Conservation (phyloP, 2,329 filamentous ascomycete genomes). For the Colletotrichum sp. region DNA sequence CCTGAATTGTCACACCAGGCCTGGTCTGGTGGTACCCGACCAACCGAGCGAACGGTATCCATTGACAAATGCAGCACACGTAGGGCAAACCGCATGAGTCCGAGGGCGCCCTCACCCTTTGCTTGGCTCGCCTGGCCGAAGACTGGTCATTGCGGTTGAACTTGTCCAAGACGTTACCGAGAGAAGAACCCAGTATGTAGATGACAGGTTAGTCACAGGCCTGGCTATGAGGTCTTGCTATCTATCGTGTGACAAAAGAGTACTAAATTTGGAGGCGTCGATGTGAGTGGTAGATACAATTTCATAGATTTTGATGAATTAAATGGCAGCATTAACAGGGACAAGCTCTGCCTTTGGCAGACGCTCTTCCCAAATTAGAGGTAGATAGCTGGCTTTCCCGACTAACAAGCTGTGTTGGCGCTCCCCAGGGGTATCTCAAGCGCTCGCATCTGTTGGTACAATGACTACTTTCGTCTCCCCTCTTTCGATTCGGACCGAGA, state of each 20-base stretch:
- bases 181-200: not conserved
- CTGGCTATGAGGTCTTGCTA: not conserved
- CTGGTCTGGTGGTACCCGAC: not conserved
- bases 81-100: not conserved
- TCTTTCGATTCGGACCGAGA: not conserved
- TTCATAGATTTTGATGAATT: not conserved
- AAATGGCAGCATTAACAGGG: not conserved
- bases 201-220: not conserved
- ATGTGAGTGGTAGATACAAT: not conserved
- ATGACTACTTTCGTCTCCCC: not conserved
- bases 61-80: not conserved
- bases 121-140: not conserved
- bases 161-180: not conserved
- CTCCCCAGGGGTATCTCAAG: not conserved
- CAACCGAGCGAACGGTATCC: not conserved
- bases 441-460: not conserved
- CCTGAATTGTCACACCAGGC: not conserved
- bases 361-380: not conserved
- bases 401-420: not conserved
- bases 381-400: not conserved
- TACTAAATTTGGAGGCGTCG: not conserved
- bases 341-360: not conserved
- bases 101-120: not conserved
- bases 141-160: not conserved
- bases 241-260: not conserved